Evolutionary conservation across 2,329 filamentous ascomycete species (phyloP), one percentile per base, ranked within the genome.

Genomic region (Lecanicillium sp.): DNA sequence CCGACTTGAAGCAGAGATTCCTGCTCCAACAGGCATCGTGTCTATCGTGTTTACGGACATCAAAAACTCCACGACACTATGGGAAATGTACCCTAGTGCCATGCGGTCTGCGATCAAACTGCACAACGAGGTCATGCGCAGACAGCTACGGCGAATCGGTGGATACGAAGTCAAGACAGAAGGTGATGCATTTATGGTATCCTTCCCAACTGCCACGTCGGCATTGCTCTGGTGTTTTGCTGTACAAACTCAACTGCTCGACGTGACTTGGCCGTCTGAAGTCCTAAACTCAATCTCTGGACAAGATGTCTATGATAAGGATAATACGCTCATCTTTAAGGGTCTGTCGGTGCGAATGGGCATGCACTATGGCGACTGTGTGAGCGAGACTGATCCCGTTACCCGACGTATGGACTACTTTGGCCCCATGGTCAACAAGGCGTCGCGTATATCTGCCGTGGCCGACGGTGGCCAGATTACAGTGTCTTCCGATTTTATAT

Each of bases 391-490:
- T 35, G 92, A 98, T 60, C 92, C 92, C 0, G 89, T 98, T 35
- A 98, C 92, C 2, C 83, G 89, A 42, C 87, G 92, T 46, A 98
- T 98, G 92, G 92, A 98, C 54, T 98, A 98, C 64, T 98, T 96
- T 57, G 92, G 92, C 1, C 92, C 92, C 12, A 98, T 98, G 88
- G 92, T 98, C 53, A 98, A 98, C 64, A 89, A 94, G 55, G 87
- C 92, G 1, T 84, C 92, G 13, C 84, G 92, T 64, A 94, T 98
- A 48, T 92, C 87, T 6, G 83, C 86, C 16, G 89, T 95, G 31
- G 92, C 92, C 27, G 92, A 98, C 57, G 92, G 92, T 44, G 92
- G 92, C 1, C 90, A 98, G 58, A 95, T 96, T 48, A 92, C 90
- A 1, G 92, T 96, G 2, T 95, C 89, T 1, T 88, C 88, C 2